Evolutionary conservation across 441 rosid genomes (phyloP), one percentile per base, ranked within the genome.

Genomic region (Gossypium schwendimanii): DNA sequence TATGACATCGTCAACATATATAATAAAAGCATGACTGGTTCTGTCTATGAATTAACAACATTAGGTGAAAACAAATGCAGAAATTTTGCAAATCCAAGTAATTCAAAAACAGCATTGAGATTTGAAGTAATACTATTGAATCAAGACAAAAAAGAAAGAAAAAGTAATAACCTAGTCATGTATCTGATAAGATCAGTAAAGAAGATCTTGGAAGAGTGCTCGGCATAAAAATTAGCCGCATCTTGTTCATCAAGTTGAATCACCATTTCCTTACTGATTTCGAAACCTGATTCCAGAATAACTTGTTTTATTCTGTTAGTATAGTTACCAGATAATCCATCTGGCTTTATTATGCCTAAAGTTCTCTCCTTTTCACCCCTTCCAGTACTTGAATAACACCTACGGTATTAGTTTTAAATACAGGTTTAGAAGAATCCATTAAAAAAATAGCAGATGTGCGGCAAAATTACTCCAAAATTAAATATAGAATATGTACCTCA

Each of bases 271-370:
- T 24, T 83, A 45, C 67, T 62, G 39, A 90, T 89, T 41, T 31
- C 54, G 76, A 94, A 94, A 78, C 91, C 84, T 0, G 88, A 82
- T 23, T 84, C 89, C 70, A 78, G 18, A 77, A 90, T 73, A 17
- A 80, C 67, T 67, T 63, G 73, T 79, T 85, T 90, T 66, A 94
- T 86, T 23, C 57, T 74, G 4, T 85, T 88, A 21, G 87, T 78
- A 75, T 86, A 84, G 76, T 90, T 88, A 69, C 97, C 87, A 1
- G 77, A 71, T 75, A 92, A 69, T 65, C 98, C 97, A 75, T 94
- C 98, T 15, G 97, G 97, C 79, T 94, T 92, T 77, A 94, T 81
- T 75, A 94, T 86, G 33, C 86, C 97, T 65, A 94, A 33, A 23
- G 95, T 94, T 71, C 78, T 86, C 78, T 87, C 94, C 75, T 70